These are phyloP conservation scores for Mortierella sp. DNA, from an alignment of 371 early-diverging fungal genomes.

Conservation along the genomic window DNA sequence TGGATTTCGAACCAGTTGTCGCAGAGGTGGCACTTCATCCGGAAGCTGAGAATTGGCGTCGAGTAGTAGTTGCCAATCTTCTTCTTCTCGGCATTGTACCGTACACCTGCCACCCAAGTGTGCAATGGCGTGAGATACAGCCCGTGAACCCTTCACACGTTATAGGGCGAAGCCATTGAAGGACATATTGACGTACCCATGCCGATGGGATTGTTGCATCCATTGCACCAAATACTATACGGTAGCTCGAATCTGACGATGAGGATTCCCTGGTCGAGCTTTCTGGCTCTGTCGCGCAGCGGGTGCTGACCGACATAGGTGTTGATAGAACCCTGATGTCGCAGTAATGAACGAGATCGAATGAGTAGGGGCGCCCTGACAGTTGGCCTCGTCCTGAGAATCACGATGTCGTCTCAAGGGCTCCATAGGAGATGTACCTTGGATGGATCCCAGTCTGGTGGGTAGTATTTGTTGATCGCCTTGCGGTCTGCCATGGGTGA, in stretches of 20 bases:
- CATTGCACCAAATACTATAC: slow-evolving; percentile 90
- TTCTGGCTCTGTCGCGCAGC: slow-evolving; percentile 86
- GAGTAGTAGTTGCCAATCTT: slow-evolving; percentile 89
- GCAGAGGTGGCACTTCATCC: slow-evolving; percentile 94
- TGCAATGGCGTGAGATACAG: neutral
- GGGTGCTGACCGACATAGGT: slow-evolving; percentile 89
- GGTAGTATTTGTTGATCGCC: slow-evolving; percentile 74
- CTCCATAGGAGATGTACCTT: slow-evolving; percentile 54
- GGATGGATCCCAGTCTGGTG: slow-evolving; percentile 78
- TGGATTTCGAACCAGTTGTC: slow-evolving; percentile 89
- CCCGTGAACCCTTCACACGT: no score
- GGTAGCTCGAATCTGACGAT: slow-evolving; percentile 94
- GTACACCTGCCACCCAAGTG: slow-evolving; percentile 66
- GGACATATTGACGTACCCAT: slow-evolving; percentile 64
- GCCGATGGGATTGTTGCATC: slow-evolving; percentile 87
- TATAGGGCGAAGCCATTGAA: neutral
- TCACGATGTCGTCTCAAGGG: neutral
- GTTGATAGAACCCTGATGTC: slow-evolving; percentile 80
- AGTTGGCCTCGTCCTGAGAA: neutral
- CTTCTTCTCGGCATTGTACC: slow-evolving; percentile 96
- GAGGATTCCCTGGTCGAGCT: slow-evolving; percentile 91
- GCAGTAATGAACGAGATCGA: neutral
- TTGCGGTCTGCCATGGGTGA: slow-evolving; percentile 40
- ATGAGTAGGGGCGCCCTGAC: neutral
- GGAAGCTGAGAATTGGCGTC: slow-evolving; percentile 89